Evolutionary conservation across 257 asterid species (phyloP), one percentile per base, ranked within the genome.

Genomic region (Solanum pinnatisectum): DNA sequence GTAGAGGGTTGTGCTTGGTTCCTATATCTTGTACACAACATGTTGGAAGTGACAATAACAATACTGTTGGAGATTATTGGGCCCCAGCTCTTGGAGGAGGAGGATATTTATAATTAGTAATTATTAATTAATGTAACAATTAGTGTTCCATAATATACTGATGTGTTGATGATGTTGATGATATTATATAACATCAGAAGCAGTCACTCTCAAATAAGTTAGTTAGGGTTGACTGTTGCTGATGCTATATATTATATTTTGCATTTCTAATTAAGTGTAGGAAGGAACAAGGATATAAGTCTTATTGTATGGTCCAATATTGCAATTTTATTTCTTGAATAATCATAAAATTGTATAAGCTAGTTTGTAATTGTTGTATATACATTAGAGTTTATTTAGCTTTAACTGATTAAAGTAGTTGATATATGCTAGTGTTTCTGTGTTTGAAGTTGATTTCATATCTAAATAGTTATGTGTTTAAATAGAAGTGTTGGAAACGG

Each of bases 1-100:
- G 96, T 87, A 91, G 96, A 93, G 99, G 99, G 52, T 86, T 96
- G 90, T 96, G 99, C 84, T 87, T 96, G 91, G 95, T 95, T 74
- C 98, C 99, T 8, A 90, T 92, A 32, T 92, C 98, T 84, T 95
- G 94, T 91, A 95, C 97, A 35, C 97, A 94, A 77, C 91, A 91
- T 33, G 93, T 96, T 6, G 98, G 92, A 85, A 89, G 87, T 27
- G 97, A 93, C 46, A 71, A 15, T 18, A 72, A 33, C 4, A 88
- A 88, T 5, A 88, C 88, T 42, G 98, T 94, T 11, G 98, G 90
- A 23, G 93, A 92, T 72, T 91, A 87, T 89, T 91, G 91, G 88
- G 91, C 94, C 78, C 92, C 94, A 3, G 87, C 92, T 39, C 90
- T 91, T 0, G 92, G 92, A 3, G 92, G 94, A 86, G 94, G 94